phyloP scores from a whole-genome alignment of 225 moss, liverwort and hornwort genomes.

The Climacium dendroides region DNA sequence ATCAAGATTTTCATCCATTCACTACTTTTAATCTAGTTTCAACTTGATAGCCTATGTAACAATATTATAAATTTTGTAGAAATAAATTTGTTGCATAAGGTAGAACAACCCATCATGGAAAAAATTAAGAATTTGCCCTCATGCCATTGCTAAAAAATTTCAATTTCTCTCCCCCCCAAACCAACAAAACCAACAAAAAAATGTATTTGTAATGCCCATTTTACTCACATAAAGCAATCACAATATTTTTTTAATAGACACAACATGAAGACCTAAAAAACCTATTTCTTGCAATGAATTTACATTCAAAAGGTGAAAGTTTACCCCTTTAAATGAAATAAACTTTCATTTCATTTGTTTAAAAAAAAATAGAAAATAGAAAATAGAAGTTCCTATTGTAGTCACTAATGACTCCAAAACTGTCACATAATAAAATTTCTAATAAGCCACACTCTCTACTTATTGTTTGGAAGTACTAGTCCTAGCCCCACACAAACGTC shows the following conservation, averaged over 20 bases:
- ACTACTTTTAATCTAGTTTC: background rate
- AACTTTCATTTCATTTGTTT: background rate
- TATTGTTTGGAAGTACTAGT: too few species aligned
- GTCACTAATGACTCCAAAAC: background rate
- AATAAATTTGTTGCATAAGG: background rate
- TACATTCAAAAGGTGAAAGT: background rate
- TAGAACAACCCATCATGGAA: fast-evolving
- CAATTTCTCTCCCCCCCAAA: background rate
- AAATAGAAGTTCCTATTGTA: background rate
- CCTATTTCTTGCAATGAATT: background rate
- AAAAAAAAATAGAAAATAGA: background rate
- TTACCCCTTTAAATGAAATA: background rate
- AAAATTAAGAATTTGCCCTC: background rate
- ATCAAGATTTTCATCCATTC: background rate
- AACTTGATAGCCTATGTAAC: background rate
- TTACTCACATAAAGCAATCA: background rate
- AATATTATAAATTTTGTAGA: background rate
- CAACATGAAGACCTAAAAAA: background rate
- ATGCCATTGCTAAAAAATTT: background rate
- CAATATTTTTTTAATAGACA: background rate
- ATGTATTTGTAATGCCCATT: background rate
- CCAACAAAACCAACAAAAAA: background rate
- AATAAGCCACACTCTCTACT: too few species aligned
- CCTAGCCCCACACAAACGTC: too few species aligned
- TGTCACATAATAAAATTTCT: background rate